Evolutionary conservation across 371 early-diverging fungal species (phyloP).

Genomic region (Entomophthora muscae): DNA sequence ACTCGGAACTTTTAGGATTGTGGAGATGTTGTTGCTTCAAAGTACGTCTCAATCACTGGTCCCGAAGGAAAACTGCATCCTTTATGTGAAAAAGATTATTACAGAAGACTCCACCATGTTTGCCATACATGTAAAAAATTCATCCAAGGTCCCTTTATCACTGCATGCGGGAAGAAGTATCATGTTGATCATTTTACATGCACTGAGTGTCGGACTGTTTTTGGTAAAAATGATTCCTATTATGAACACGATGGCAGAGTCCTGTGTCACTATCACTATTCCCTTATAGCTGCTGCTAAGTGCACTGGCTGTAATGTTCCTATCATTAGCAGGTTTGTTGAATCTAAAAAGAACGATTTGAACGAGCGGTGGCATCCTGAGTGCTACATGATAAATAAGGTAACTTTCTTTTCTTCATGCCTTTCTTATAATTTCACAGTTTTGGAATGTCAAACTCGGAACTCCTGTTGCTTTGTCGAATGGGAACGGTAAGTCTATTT

Average conservation of each 20-base stretch:
- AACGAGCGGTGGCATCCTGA: conserved; percentile 92
- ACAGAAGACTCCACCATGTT: conserved; percentile 59
- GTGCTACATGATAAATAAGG: conserved; percentile 96
- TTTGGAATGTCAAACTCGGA: conserved; percentile 57
- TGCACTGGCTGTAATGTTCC: conserved; percentile 88
- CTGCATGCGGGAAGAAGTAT: conserved; percentile 77
- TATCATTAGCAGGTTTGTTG: conserved; percentile 83
- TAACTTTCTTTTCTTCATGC: conserved; percentile 11
- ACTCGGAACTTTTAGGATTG: conserved; percentile 44
- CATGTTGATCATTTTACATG: conserved; percentile 94
- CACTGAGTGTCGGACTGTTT: conserved; percentile 73
- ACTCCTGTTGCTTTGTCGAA: conserved; percentile 7
- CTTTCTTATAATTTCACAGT: conserved; percentile 20
- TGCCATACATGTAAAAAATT: conserved; percentile 82
- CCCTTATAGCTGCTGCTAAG: conserved; percentile 56
- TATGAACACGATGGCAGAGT: conserved; percentile 75
- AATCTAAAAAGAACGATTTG: conserved; percentile 52
- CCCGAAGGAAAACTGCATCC: conserved; percentile 37
- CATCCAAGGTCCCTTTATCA: conserved; percentile 78
- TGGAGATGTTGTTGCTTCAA: conserved; percentile 62
- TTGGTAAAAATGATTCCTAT: conserved; percentile 87
- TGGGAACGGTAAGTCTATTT: neutral
- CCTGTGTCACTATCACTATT: conserved; percentile 85
- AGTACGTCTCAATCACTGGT: conserved; percentile 64
- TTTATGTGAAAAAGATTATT: conserved; percentile 79